phyloP scores from a whole-genome alignment of 2,329 filamentous ascomycete species.

The Penicillium sp. region DNA sequence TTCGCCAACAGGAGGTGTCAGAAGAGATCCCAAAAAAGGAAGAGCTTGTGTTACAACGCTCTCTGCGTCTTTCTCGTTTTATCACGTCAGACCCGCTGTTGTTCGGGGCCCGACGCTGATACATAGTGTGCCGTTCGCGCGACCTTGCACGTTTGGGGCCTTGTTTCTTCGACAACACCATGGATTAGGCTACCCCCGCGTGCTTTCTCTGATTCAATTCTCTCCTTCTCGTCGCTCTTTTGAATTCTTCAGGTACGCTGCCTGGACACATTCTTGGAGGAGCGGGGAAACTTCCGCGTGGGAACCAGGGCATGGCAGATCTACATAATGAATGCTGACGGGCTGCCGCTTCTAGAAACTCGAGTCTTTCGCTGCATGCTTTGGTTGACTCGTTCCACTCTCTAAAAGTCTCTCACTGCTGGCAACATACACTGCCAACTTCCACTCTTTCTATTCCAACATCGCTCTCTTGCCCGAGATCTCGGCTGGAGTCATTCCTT shows the following conservation, averaged over 20 bases:
- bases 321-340: conserved; percentile 7
- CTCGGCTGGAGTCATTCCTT: conserved; percentile 5
- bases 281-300: not conserved
- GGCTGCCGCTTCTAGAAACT: conserved; percentile 2
- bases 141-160: not conserved
- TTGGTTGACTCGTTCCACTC: conserved; percentile 12
- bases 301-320: not conserved
- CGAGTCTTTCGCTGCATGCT: conserved; percentile 8
- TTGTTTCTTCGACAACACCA: conserved; percentile 14
- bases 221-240: conserved; percentile 15
- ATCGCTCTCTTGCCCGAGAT: not conserved
- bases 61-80: conserved; percentile 5
- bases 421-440: conserved; percentile 2
- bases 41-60: conserved; percentile 10
- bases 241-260: conserved; percentile 15
- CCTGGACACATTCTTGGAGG: not conserved
- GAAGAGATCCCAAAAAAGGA: not conserved
- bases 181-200: conserved; percentile 18
- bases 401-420: conserved; percentile 8
- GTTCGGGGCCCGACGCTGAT: conserved; percentile 10
- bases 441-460: conserved; percentile 6
- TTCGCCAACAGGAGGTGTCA: not conserved
- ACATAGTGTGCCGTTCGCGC: conserved; percentile 4
- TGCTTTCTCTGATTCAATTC: not conserved
- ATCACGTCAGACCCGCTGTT: conserved; percentile 13